Conservation (phyloP, 768 basidiomycete species). For the Leucocoprinus birnbaumii region DNA sequence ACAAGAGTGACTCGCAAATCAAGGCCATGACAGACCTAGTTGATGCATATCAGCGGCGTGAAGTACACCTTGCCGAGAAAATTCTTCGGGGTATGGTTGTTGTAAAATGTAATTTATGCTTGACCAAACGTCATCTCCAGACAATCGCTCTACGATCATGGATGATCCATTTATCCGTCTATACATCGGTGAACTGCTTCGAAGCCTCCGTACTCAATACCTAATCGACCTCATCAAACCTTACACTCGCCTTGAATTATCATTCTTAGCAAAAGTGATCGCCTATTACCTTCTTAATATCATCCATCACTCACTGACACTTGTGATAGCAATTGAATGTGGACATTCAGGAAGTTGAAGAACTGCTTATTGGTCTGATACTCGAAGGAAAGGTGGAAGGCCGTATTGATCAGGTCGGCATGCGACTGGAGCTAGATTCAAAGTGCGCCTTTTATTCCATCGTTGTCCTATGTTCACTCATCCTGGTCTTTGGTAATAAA, state of each 20-base stretch:
- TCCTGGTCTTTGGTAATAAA: conserved; percentile 25
- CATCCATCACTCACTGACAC: neutral
- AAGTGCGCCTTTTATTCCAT: conserved; percentile 48
- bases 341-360: conserved; percentile 88
- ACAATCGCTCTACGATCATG: conserved; percentile 94
- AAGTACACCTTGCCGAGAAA: conserved; percentile 97
- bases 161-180: conserved; percentile 90
- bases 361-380: conserved; percentile 89
- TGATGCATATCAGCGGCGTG: conserved; percentile 92
- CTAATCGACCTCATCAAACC: conserved; percentile 98
- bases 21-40: conserved; percentile 98
- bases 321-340: conserved; percentile 86
- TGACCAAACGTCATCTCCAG: conserved; percentile 33
- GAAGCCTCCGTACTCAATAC: conserved; percentile 92
- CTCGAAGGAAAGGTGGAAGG: conserved; percentile 97
- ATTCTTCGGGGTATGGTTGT: conserved; percentile 72
- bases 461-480: conserved; percentile 14
- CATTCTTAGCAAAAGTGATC: conserved; percentile 86
- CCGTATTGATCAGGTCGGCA: conserved; percentile 93
- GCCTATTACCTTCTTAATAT: neutral
- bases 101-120: neutral
- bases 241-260: conserved; percentile 90
- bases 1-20: conserved; percentile 95
- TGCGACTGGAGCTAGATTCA: conserved; percentile 86
- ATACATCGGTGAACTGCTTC: conserved; percentile 96